These are phyloP conservation scores for Euryodendron excelsum DNA, from an alignment of 148 eudicot genomes.

Conservation along the genomic window DNA sequence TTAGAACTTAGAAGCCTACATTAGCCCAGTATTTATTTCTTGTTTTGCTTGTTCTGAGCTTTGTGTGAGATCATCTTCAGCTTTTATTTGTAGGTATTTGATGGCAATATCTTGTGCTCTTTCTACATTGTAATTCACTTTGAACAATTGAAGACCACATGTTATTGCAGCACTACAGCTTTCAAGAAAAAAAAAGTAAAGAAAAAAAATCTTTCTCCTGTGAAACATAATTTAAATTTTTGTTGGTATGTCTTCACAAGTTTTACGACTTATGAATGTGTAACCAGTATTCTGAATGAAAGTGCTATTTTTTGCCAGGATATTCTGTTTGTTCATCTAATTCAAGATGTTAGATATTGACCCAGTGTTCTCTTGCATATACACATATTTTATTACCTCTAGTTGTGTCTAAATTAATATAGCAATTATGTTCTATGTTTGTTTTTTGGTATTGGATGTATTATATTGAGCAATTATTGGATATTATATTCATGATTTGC, in stretches of 20 bases:
- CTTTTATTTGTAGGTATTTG: neutral
- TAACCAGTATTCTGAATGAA: neutral
- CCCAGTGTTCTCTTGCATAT: neutral
- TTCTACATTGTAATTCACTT: neutral
- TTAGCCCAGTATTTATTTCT: too few species aligned
- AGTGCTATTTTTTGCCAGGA: neutral
- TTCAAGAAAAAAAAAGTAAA: too few species aligned
- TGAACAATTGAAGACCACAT: neutral
- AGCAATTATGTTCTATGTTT: neutral
- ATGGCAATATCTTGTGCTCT: neutral
- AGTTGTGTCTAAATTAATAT: neutral
- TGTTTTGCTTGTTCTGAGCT: neutral
- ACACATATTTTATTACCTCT: neutral
- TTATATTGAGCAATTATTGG: neutral
- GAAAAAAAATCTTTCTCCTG: neutral
- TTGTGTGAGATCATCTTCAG: neutral
- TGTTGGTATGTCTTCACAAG: neutral
- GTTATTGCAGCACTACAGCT: neutral
- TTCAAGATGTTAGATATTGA: neutral
- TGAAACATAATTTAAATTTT: slow-evolving; percentile 6
- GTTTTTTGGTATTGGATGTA: slow-evolving; percentile 3
- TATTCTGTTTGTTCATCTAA: neutral
- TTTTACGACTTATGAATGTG: neutral
- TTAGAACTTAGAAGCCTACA: too few species aligned
- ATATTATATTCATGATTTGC: slow-evolving; percentile 15